These are phyloP conservation scores for Polygonum aviculare DNA, from an alignment of 148 eudicot genomes.

Conservation along the genomic window DNA sequence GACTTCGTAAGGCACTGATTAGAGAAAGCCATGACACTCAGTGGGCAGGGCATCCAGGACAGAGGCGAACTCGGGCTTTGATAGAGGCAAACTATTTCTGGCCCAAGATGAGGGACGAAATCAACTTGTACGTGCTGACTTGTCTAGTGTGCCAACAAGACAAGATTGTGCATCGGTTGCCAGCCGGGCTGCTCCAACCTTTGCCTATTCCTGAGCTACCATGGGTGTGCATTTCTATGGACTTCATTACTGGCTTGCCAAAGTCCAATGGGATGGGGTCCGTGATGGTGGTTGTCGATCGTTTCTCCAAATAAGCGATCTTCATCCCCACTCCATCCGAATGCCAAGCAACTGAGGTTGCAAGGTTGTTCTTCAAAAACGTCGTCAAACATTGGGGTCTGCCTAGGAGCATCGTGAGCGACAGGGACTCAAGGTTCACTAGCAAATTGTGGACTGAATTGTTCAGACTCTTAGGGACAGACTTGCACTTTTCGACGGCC, in stretches of 20 bases:
- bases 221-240: not conserved
- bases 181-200: not conserved
- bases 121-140: not conserved
- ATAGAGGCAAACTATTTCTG: not conserved
- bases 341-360: not conserved
- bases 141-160: not conserved
- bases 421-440: slow-evolving; percentile 1
- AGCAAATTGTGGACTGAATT: slow-evolving; percentile 10
- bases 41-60: not conserved
- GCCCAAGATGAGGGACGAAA: not conserved
- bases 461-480: not conserved
- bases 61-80: not conserved
- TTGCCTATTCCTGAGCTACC: not conserved
- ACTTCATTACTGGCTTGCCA: not conserved
- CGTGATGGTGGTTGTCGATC: slow-evolving; percentile 7
- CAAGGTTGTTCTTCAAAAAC: not conserved
- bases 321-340: not conserved
- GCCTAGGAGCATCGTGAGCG: not conserved
- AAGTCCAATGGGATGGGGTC: not conserved
- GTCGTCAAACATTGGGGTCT: slow-evolving; percentile 2
- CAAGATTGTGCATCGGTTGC: not conserved
- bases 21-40: not conserved
- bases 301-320: not conserved
- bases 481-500: not conserved
- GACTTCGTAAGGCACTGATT: not conserved